These are phyloP conservation scores for Leccinum disarticulatum DNA, from an alignment of 768 basidiomycete genomes.

Conservation along the genomic window DNA sequence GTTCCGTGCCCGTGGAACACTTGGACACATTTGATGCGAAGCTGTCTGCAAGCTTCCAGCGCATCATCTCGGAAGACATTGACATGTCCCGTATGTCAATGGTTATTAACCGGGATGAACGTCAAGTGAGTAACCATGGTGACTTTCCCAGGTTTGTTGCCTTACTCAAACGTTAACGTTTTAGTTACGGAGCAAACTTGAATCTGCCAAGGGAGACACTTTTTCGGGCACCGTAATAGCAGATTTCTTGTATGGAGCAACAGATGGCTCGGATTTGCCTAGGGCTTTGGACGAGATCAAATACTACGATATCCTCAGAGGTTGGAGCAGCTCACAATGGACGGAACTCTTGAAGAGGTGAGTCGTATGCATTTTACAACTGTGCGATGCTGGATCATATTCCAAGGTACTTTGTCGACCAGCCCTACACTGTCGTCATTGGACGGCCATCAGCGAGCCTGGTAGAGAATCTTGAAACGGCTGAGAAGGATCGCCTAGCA, in stretches of 20 bases:
- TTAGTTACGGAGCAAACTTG: constrained; percentile 80
- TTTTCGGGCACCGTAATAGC: constrained; percentile 73
- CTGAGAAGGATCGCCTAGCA: constrained; percentile 76
- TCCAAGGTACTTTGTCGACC: constrained; percentile 75
- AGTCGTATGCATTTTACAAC: constrained; percentile 21
- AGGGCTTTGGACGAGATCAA: constrained; percentile 76
- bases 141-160: neutral
- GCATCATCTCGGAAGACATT: constrained; percentile 71
- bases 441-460: constrained; percentile 88
- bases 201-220: constrained; percentile 78
- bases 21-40: constrained; percentile 70
- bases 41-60: constrained; percentile 65
- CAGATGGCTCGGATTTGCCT: constrained; percentile 77
- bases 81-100: constrained; percentile 90
- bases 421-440: constrained; percentile 68
- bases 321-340: constrained; percentile 81
- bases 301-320: constrained; percentile 62
- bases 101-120: constrained; percentile 84
- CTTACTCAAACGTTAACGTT: neutral
- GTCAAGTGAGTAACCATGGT: constrained; percentile 54
- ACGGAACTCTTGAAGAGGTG: constrained; percentile 71
- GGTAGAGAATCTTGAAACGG: constrained; percentile 74
- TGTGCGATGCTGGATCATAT: constrained; percentile 9
- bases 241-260: constrained; percentile 84
- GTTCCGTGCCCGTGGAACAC: constrained; percentile 80